These are phyloP conservation scores for Simmondsia chinensis DNA, from an alignment of 148 eudicot genomes.

Conservation along the genomic window DNA sequence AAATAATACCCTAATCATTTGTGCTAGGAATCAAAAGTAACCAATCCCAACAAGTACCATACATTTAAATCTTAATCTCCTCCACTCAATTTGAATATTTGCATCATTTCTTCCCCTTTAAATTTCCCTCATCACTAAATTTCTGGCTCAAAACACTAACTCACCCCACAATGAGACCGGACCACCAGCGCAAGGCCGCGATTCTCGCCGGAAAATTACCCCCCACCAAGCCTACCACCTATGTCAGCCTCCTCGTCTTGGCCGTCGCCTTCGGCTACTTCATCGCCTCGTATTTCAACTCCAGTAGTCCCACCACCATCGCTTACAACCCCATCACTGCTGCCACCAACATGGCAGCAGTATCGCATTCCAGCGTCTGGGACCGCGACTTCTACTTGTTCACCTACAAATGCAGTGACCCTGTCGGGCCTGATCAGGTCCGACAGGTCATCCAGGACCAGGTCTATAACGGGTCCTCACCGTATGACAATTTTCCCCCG, in stretches of 20 bases:
- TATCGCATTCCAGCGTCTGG: no score
- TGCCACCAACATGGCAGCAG: no score
- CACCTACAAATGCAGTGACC: slow-evolving; percentile 19
- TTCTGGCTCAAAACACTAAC: no score
- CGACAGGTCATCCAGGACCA: slow-evolving; percentile 29
- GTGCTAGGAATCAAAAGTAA: no score
- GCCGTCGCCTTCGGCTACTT: slow-evolving; percentile 34
- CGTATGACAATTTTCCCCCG: slow-evolving; percentile 54
- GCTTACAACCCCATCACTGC: no score
- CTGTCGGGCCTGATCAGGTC: slow-evolving; percentile 20
- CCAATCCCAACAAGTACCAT: no score
- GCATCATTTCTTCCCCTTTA: no score
- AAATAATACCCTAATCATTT: no score
- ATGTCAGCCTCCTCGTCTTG: slow-evolving; percentile 17
- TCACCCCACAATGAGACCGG: no score
- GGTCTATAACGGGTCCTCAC: slow-evolving; percentile 48
- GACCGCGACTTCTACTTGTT: slow-evolving; percentile 40
- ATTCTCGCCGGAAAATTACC: not conserved
- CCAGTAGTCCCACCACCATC: not conserved
- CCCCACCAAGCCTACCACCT: slow-evolving; percentile 9
- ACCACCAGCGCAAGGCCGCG: slow-evolving; percentile 4
- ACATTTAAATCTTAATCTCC: no score
- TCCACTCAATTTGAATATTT: no score
- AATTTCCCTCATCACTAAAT: no score
- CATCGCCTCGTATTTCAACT: slow-evolving; percentile 6